Evolutionary conservation across 1,284 basidiomycete genomes (phyloP).

Genomic region (Phellopilus nigrolimitatus): DNA sequence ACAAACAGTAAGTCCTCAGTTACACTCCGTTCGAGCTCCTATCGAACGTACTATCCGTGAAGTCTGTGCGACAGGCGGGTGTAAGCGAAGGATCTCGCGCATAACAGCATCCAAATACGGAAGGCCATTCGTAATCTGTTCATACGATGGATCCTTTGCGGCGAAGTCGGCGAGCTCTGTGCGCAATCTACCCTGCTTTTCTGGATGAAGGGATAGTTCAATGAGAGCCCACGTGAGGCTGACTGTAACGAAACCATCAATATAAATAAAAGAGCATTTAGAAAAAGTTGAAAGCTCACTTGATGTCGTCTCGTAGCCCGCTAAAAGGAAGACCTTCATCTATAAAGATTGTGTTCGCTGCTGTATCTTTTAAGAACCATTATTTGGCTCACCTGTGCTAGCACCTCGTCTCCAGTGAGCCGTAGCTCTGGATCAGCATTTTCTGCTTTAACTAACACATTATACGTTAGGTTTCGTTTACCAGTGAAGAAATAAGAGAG

Average conservation of each 20-base stretch:
- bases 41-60: slow-evolving; percentile 35
- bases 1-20: neutral
- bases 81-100: slow-evolving; percentile 26
- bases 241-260: slow-evolving; percentile 19
- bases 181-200: slow-evolving; percentile 27
- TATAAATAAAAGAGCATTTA: neutral
- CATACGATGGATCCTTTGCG: slow-evolving; percentile 27
- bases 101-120: slow-evolving; percentile 15
- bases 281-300: slow-evolving; percentile 27
- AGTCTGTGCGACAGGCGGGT: slow-evolving; percentile 30
- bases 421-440: slow-evolving; percentile 34
- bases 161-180: slow-evolving; percentile 24
- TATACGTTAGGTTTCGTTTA: neutral
- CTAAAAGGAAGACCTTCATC: slow-evolving; percentile 37
- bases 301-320: slow-evolving; percentile 41
- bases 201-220: slow-evolving; percentile 28
- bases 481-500: neutral
- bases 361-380: neutral
- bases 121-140: slow-evolving; percentile 26
- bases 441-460: slow-evolving; percentile 47
- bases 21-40: neutral
- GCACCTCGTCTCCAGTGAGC: slow-evolving; percentile 63
- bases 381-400: slow-evolving; percentile 41
- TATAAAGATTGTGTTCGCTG: slow-evolving; percentile 12
- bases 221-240: slow-evolving; percentile 29